Evolutionary conservation across 192 early-diverging fungal species (phyloP), one percentile per base, ranked within the genome.

Genomic region (Coemansia sp.): DNA sequence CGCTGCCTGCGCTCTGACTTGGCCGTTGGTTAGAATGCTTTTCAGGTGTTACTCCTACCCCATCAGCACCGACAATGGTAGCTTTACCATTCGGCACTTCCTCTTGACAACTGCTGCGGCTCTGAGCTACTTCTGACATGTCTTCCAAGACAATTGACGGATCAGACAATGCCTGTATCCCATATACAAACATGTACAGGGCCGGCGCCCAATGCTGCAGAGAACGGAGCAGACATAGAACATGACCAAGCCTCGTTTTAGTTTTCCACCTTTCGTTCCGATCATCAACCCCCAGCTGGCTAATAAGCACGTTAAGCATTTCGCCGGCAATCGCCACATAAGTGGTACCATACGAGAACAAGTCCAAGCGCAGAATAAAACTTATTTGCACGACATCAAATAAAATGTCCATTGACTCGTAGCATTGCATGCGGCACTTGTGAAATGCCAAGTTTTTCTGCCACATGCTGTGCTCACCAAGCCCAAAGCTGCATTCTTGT

Each of bases 171-270:
- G 63, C 62, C 60, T 70, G 68, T 26, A 77, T 70, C 0, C 67
- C 73, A 39, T 65, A 65, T 3, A 63, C 73, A 62, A 77, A 77
- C 48, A 77, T 41, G 31, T 77, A 70, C 10, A 77, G 31, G 3
- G 73, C 73, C 14, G 73, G 73, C 14, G 68, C 67, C 73, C 73
- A 77, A 40, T 77, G 68, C 49, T 70, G 67, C 56, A 77, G 52
- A 28, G 68, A 66, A 12, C 73, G 54, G 33, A 77, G 26, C 50
- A 77, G 35, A 16, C 59, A 63, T 28, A 77, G 57, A 4, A 70
- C 67, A 42, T 77, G 68, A 0, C 54, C 63, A 9, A 77, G 53
- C 5, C 60, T 59, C 15, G 62, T 70, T 57, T 77, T 77, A 13
- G 73, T 65, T 39, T 49, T 57, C 62, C 73, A 69, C 40, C 61